Evolutionary conservation across 345 rosid genomes (phyloP).

Genomic region (Gossypium anomalum): DNA sequence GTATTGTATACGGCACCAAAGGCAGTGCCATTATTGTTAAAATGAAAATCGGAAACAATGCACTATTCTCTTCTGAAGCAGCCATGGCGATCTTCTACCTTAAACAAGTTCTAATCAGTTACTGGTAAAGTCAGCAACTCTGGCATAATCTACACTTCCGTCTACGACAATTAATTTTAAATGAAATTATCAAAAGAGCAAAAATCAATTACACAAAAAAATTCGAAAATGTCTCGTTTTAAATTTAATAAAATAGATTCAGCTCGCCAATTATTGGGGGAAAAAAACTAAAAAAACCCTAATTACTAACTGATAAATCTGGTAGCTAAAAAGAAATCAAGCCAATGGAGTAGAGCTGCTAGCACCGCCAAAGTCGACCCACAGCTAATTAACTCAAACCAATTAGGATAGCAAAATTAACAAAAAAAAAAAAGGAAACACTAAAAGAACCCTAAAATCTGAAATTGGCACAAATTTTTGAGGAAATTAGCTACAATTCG

Average conservation of each 20-base stretch:
- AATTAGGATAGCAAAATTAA: background rate
- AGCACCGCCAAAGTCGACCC: background rate
- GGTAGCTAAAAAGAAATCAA: background rate
- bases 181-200: background rate
- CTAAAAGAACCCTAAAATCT: background rate
- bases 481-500: background rate
- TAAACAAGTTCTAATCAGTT: slow-evolving; percentile 17
- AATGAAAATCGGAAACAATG: slow-evolving; percentile 89
- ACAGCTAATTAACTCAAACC: background rate
- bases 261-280: background rate
- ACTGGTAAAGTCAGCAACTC: slow-evolving; percentile 7
- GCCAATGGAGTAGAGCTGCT: background rate
- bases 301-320: background rate
- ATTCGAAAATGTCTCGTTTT: background rate
- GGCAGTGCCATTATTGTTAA: slow-evolving; percentile 95
- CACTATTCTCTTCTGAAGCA: slow-evolving; percentile 83
- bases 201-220: background rate
- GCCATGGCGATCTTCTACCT: slow-evolving; percentile 55
- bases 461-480: background rate
- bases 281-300: background rate
- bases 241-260: background rate
- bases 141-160: slow-evolving; percentile 12
- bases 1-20: slow-evolving; percentile 77
- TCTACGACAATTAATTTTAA: background rate
- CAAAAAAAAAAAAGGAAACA: background rate